Base-by-base conservation (phyloP, 1,284 basidiomycete genomes). In the Trichosporon faecale region DNA sequence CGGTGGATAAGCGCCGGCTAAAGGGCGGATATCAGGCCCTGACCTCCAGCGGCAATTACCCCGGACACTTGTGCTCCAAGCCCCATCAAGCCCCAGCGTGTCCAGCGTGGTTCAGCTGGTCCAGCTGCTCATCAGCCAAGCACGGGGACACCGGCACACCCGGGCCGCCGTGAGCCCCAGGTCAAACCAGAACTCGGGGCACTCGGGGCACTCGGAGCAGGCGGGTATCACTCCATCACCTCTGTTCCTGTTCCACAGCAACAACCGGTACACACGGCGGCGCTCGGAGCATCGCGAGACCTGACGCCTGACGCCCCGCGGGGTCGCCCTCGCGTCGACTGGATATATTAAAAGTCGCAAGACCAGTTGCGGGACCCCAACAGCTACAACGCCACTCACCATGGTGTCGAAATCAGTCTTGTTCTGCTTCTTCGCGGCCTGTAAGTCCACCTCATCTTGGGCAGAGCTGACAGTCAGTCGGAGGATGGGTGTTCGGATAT, bases 401-500 rank as follows among this genome's bases (percentile, higher is more conserved):
- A 73, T 60, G 11, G 73, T 76, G 71, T 69, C 66, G 37, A 60
- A 71, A 33, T 75, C 76, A 3, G 72, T 76, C 69, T 49, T 76
- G 55, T 75, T 76, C 67, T 76, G 76, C 52, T 72, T 76, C 66
- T 73, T 76, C 37, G 76, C 76, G 14, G 76, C 76, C 8, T 76
- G 75, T 76, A 46, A 70, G 74, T 74, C 16, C 29, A 6, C 49
- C 2, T 25, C 5, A n/a, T 9, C 18, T 6, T 29, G 57, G 44
- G 14, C 18, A 6, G 18, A 37, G 27, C 64, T 49, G 37, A 49
- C 64, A 18, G 27, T 16, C 61, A 76, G 75, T 77, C 52, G 75
- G 76, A 27, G 76, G 76, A 31, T 77, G 73, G 71, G 70, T 76
- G 25, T 77, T 77, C 61, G 75, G 76, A 9, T 77, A 77, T 33